phyloP scores from a whole-genome alignment of 1,284 basidiomycete species.

The Gomphus sp. region DNA sequence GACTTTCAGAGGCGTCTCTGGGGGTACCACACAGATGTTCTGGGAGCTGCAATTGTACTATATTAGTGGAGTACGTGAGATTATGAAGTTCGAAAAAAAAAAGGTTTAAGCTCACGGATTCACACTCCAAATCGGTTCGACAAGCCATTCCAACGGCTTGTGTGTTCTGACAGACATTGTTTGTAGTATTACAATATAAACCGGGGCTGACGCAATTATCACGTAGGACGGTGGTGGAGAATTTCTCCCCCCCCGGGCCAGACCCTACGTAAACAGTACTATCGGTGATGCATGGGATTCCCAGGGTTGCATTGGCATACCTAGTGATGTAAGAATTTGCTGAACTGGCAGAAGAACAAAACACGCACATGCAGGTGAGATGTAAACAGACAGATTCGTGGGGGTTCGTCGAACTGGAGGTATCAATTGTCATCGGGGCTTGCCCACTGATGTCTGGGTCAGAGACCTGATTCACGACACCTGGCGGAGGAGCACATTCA shows the following conservation, averaged over 20 bases:
- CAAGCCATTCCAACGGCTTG: background rate
- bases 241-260: background rate
- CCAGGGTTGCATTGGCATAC: conserved; percentile 4
- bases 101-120: background rate
- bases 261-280: background rate
- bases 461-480: background rate
- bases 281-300: background rate
- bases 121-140: background rate
- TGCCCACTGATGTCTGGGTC: background rate
- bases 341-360: background rate
- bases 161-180: background rate
- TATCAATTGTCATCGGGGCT: background rate
- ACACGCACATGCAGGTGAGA: background rate
- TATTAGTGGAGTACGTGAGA: background rate
- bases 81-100: background rate
- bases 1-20: conserved; percentile 26
- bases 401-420: background rate
- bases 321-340: background rate
- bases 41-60: conserved; percentile 17
- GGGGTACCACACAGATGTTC: conserved; percentile 23
- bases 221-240: background rate
- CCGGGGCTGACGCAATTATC: conserved; percentile 2
- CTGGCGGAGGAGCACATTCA: background rate
- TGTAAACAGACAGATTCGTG: background rate
- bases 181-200: background rate